Evolutionary conservation across 1,139 yeast species (phyloP), one percentile per base, ranked within the genome.

Genomic region (Scheffersomyces segobiensis): DNA sequence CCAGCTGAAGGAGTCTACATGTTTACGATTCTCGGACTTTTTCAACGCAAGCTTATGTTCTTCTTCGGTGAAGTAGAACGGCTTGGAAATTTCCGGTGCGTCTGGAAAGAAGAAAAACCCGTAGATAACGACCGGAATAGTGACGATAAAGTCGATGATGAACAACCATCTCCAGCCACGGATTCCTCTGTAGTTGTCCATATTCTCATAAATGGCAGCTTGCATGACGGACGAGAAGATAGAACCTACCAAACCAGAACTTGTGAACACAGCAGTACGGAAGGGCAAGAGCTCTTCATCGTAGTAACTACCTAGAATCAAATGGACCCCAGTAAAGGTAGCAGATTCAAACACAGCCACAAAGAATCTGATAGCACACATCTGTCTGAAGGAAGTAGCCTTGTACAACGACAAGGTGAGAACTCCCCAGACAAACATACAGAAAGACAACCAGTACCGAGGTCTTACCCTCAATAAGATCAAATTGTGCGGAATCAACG

Each of bases 41-140:
- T 57, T 59, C 52, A 72, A 63, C n/a, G 75, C 75, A n/a, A 77
- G 56, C 56, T 73, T 65, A 52, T 75, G 73, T 56, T 78, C 81
- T 56, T 75, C 80, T 32, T 72, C 69, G 17, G 73, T 70, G 53
- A 77, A 69, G 63, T 74, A 76, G 56, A 72, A 72, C 4, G 76
- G 71, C 62, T 72, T 74, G 50, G 72, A 67, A 49, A 78, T 79
- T 1, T 83, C 82, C 51, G 90, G 89, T 2, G 85, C 77, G 63
- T 85, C 88, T 19, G 89, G 89, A 70, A 86, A 84, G 65, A 79
- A 81, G 17, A 85, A 59, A 53, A 85, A 78, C 1, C 89, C 88
- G 59, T 81, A 82, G 24, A 84, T 57, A 4, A 84, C 82, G 52
- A 86, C 82, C 2, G 86, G 86, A 4, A 84, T 60, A 2, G 79